These are phyloP conservation scores for Populus hybrid DNA, from an alignment of 441 rosid genomes.

Conservation along the genomic window DNA sequence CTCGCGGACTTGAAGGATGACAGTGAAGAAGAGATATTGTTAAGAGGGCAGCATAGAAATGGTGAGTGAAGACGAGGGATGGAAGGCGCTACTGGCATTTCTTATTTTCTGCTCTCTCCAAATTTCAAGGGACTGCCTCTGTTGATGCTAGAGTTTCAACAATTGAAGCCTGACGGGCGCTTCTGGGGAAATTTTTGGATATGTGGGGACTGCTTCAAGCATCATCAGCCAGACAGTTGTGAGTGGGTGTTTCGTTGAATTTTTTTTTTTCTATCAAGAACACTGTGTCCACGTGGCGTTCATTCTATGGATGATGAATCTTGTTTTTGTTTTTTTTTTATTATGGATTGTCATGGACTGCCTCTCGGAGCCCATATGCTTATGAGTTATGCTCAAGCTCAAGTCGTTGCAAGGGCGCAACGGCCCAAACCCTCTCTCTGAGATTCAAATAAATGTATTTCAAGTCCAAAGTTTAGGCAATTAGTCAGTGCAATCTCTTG, in stretches of 20 bases:
- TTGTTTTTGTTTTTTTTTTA: neutral
- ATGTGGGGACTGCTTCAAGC: conserved; percentile 29
- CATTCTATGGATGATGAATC: neutral
- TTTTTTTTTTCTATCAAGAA: neutral
- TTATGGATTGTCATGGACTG: neutral
- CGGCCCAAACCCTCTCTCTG: neutral
- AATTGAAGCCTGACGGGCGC: neutral
- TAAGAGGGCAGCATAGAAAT: conserved; percentile 51
- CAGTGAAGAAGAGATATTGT: conserved; percentile 26
- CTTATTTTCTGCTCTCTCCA: neutral
- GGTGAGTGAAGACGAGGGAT: conserved; percentile 57
- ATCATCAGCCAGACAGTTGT: conserved; percentile 29
- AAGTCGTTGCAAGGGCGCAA: neutral
- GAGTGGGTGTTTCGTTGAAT: neutral
- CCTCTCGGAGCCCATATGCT: neutral
- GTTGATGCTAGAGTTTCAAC: neutral
- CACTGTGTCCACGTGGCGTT: conserved; percentile 35
- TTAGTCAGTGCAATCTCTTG: neutral
- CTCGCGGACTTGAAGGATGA: conserved; percentile 25
- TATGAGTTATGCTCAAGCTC: neutral
- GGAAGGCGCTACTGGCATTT: conserved; percentile 51
- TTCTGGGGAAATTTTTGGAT: conserved; percentile 20
- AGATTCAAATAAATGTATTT: neutral
- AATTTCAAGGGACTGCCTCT: neutral
- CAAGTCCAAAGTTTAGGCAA: neutral